These are phyloP conservation scores for Ophiostoma populinum DNA, from an alignment of 2,329 filamentous ascomycete genomes.

Conservation along the genomic window DNA sequence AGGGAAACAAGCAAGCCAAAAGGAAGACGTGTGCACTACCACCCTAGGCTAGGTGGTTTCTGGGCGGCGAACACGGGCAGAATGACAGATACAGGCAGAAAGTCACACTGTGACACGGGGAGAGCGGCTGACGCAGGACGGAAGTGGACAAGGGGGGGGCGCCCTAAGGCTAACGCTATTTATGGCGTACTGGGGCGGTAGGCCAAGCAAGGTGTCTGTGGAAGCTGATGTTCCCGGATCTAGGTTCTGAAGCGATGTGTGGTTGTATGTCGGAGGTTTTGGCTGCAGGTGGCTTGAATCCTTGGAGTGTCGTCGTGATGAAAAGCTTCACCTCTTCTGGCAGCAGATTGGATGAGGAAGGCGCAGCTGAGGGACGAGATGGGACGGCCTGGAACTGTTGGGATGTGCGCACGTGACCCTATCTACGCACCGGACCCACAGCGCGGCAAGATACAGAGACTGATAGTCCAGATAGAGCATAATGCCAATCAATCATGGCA, in stretches of 20 bases:
- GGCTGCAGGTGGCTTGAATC: not conserved
- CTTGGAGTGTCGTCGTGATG: not conserved
- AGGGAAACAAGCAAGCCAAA: conserved; percentile 3
- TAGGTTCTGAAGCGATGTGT: not conserved
- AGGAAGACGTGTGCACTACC: conserved; percentile 12
- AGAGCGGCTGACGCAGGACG: conserved; percentile 7
- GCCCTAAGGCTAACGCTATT: not conserved
- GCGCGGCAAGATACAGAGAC: conserved; percentile 1
- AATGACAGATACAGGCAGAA: conserved; percentile 5
- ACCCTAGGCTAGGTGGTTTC: conserved; percentile 5
- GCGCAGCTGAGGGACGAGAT: not conserved
- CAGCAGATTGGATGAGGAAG: conserved; percentile 2
- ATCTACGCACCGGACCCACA: conserved; percentile 1
- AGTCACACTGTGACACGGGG: conserved; percentile 1
- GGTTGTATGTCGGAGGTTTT: not conserved
- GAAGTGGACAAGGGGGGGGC: conserved; percentile 4
- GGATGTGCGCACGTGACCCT: conserved; percentile 5
- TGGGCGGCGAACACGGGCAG: conserved; percentile 11
- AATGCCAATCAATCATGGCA: not conserved
- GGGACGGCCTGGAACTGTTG: conserved; percentile 3
- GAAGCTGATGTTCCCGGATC: not conserved
- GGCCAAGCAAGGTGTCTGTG: not conserved
- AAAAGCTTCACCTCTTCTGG: conserved; percentile 1
- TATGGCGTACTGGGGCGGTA: not conserved
- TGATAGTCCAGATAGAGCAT: not conserved